phyloP scores from a whole-genome alignment of 208 protist species.

The Trypanosoma congolense region DNA sequence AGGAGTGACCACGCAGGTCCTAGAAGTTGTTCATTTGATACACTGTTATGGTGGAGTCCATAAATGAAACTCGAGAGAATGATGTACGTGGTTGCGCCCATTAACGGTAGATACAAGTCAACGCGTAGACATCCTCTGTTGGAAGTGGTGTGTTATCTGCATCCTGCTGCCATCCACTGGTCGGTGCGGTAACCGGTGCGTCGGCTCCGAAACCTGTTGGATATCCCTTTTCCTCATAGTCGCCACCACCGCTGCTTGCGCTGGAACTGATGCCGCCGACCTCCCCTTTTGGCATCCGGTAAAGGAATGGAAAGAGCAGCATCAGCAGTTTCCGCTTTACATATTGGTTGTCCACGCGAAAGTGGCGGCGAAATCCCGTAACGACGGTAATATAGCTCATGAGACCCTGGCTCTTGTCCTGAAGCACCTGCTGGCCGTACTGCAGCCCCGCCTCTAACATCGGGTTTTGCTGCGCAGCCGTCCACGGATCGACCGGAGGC shows the following conservation, averaged over 20 bases:
- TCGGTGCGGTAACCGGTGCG: not conserved
- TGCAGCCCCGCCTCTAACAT: slow-evolving; percentile 75
- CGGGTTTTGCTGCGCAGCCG: slow-evolving; percentile 20
- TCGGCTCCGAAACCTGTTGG: slow-evolving; percentile 11
- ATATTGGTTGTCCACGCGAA: slow-evolving; percentile 75
- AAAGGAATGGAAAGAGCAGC: slow-evolving; percentile 68
- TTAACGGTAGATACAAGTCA: slow-evolving; percentile 85
- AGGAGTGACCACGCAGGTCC: slow-evolving; percentile 42
- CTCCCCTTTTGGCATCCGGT: slow-evolving; percentile 20
- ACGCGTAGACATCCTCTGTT: slow-evolving; percentile 44
- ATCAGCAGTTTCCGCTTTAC: slow-evolving; percentile 68
- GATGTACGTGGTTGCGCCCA: slow-evolving; percentile 76
- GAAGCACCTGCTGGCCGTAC: slow-evolving; percentile 70
- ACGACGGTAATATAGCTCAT: slow-evolving; percentile 50
- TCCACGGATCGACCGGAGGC: not conserved
- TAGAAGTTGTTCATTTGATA: slow-evolving; percentile 58
- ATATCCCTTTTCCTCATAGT: slow-evolving; percentile 5
- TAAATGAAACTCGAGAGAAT: slow-evolving; percentile 59
- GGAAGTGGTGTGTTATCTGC: slow-evolving; percentile 28
- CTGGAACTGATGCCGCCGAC: slow-evolving; percentile 5
- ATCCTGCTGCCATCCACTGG: not conserved
- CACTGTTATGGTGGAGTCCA: slow-evolving; percentile 28
- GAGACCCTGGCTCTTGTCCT: slow-evolving; percentile 51
- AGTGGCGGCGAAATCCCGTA: slow-evolving; percentile 47
- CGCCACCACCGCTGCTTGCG: no score